Percentiles rank a stretch among this genome's conserved stretches.
Conservation (phyloP, 805 yeast genomes). For the Schwanniomyces yamadae region DNA sequence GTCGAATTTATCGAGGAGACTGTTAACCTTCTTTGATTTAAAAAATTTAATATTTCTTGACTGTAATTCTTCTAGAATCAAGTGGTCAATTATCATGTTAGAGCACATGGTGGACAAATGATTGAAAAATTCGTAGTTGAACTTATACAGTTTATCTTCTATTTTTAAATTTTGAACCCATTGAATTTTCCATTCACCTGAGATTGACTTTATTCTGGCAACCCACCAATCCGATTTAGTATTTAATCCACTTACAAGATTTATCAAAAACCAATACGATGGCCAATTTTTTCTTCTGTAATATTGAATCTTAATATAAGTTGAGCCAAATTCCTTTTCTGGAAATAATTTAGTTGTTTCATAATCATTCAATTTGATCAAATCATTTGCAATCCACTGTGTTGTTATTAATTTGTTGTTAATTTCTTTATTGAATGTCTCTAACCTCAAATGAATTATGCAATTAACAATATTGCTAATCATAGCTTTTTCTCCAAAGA, state of each 20-base stretch:
- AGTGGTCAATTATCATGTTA: slow-evolving; percentile 48
- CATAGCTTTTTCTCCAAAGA: slow-evolving; percentile 32
- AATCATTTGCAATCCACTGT: slow-evolving; percentile 66
- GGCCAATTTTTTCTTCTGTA: slow-evolving; percentile 57
- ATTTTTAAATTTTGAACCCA: slow-evolving; percentile 42
- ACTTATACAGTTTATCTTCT: slow-evolving; percentile 7
- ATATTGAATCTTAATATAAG: slow-evolving; percentile 25
- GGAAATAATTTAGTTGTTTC: slow-evolving; percentile 46
- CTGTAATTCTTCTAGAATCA: slow-evolving; percentile 51
- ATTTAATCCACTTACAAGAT: slow-evolving; percentile 35
- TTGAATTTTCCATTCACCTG: slow-evolving; percentile 56
- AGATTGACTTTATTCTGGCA: slow-evolving; percentile 45
- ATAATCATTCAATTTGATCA: slow-evolving; percentile 47
- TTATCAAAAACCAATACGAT: slow-evolving; percentile 52
- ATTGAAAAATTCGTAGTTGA: slow-evolving; percentile 34
- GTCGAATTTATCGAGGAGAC: slow-evolving; percentile 17
- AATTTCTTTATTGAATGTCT: slow-evolving; percentile 50
- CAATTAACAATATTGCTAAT: slow-evolving; percentile 27
- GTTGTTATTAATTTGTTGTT: slow-evolving; percentile 58
- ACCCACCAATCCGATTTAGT: slow-evolving; percentile 51
- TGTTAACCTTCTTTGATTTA: slow-evolving; percentile 17
- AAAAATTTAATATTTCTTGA: slow-evolving; percentile 38
- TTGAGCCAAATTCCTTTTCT: slow-evolving; percentile 12
- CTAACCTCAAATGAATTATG: slow-evolving; percentile 48
- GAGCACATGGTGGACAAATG: slow-evolving; percentile 44